Conservation (phyloP, 371 early-diverging fungal species). For the Zychaea mexicana region DNA sequence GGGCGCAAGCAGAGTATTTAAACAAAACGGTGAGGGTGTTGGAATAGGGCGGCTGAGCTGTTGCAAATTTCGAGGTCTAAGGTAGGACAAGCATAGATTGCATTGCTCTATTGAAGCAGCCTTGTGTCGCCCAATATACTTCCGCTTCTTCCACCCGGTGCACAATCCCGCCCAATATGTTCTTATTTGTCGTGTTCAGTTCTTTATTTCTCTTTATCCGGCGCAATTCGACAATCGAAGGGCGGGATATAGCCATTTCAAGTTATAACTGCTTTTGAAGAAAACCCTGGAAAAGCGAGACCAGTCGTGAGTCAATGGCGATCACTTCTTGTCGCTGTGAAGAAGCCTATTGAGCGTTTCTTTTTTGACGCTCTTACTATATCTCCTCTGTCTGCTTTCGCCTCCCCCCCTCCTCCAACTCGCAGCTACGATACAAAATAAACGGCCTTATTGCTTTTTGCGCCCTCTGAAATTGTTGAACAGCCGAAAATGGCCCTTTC, state of each 20-base stretch:
- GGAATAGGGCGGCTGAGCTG: slow-evolving; percentile 14
- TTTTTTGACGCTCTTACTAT: too few species aligned
- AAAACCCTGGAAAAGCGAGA: neutral
- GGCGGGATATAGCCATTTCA: neutral
- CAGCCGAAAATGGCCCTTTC: slow-evolving; percentile 2
- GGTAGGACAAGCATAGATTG: slow-evolving; percentile 33
- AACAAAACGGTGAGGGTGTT: neutral
- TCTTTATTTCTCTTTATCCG: neutral
- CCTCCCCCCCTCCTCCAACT: too few species aligned
- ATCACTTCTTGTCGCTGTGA: neutral
- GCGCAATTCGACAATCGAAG: neutral
- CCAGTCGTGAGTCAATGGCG: neutral
- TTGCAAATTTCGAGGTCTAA: slow-evolving; percentile 11
- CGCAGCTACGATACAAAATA: neutral
- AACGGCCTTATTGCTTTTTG: neutral
- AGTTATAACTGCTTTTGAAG: neutral
- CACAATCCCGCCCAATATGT: slow-evolving; percentile 10
- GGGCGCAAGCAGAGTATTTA: slow-evolving; percentile 6
- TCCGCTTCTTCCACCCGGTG: slow-evolving; percentile 26
- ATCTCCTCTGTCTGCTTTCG: too few species aligned
- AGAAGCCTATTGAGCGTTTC: neutral
- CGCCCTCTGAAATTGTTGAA: slow-evolving; percentile 5
- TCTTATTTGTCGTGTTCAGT: slow-evolving; percentile 17
- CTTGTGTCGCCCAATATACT: slow-evolving; percentile 23
- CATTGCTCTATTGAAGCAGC: slow-evolving; percentile 23